Conservation (phyloP, 1,284 basidiomycete genomes). For the Inonotus obliquus region DNA sequence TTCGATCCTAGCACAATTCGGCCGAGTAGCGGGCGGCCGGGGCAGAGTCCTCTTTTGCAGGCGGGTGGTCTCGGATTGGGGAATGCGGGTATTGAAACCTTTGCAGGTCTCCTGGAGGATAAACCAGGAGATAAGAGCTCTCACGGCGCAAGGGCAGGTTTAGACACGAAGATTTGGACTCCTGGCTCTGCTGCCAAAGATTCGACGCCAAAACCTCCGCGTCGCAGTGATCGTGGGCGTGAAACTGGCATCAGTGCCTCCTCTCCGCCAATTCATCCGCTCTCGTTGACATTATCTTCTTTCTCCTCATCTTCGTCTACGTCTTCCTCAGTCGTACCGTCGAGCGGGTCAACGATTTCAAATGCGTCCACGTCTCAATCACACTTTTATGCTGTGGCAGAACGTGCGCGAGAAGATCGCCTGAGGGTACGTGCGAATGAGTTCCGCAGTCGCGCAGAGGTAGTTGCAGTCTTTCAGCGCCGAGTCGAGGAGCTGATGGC, state of each 20-base stretch:
- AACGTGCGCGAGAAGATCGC: conserved; percentile 15
- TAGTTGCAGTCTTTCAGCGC: conserved; percentile 14
- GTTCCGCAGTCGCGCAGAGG: conserved; percentile 17
- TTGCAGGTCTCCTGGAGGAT: conserved; percentile 14
- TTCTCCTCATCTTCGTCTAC: conserved; percentile 1
- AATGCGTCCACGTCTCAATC: conserved; percentile 6
- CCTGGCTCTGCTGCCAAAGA: neutral
- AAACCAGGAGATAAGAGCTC: neutral
- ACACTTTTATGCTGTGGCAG: conserved; percentile 15
- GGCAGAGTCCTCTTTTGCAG: neutral
- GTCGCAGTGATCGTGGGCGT: conserved; percentile 7
- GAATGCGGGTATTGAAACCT: neutral
- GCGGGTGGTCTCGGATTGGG: neutral
- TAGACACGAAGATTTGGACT: conserved; percentile 12
- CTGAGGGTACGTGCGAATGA: conserved; percentile 16
- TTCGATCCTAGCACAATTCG: conserved; percentile 17
- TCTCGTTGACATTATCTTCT: conserved; percentile 13
- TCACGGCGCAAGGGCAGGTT: neutral
- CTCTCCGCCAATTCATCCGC: conserved; percentile 10
- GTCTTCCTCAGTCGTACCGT: conserved; percentile 4
- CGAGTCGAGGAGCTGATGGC: conserved; percentile 16
- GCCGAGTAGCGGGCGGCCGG: neutral
- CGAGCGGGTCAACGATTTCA: neutral
- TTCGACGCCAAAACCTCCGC: conserved; percentile 17
- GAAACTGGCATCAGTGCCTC: conserved; percentile 3